phyloP scores from a whole-genome alignment of 805 yeast species.

The Cyberlindnera euphorbiiphila region DNA sequence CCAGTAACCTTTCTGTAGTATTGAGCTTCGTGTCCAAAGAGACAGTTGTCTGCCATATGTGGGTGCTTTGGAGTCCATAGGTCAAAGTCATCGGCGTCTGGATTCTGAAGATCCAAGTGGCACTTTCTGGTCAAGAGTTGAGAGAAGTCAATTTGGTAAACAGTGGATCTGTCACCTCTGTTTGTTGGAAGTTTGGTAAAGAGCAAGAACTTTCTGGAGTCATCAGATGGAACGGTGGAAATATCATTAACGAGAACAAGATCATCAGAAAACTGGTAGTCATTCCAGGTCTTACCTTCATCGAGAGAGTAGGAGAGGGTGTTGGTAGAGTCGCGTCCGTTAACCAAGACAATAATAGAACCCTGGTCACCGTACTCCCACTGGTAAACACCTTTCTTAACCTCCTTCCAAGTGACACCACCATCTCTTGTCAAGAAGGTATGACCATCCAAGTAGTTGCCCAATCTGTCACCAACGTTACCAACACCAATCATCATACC shows the following conservation, averaged over 20 bases:
- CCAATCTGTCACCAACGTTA: constrained; percentile 69
- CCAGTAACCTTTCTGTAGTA: constrained; percentile 57
- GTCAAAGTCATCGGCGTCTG: constrained; percentile 54
- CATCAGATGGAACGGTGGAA: constrained; percentile 88
- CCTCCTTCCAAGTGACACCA: constrained; percentile 83
- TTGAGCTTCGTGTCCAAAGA: constrained; percentile 66
- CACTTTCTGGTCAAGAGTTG: constrained; percentile 52
- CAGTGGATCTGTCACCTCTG: constrained; percentile 42
- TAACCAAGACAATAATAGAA: constrained; percentile 71
- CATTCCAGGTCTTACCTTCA: constrained; percentile 75
- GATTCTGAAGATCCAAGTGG: constrained; percentile 39
- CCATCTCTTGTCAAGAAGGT: constrained; percentile 88
- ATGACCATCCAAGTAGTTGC: constrained; percentile 46
- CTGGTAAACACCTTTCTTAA: constrained; percentile 67
- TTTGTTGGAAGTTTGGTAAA: constrained; percentile 47
- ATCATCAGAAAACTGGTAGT: constrained; percentile 56
- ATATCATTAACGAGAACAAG: constrained; percentile 61
- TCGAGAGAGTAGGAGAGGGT: constrained; percentile 64
- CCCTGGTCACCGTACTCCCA: constrained; percentile 99
- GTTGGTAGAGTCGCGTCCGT: constrained; percentile 55
- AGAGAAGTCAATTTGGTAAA: constrained; percentile 56
- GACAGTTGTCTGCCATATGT: constrained; percentile 44
- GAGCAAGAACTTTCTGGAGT: constrained; percentile 73
- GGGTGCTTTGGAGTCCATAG: constrained; percentile 62
- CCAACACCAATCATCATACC: constrained; percentile 94